Base-by-base conservation (phyloP, 805 yeast genomes). In the Cyberlindnera veronae region DNA sequence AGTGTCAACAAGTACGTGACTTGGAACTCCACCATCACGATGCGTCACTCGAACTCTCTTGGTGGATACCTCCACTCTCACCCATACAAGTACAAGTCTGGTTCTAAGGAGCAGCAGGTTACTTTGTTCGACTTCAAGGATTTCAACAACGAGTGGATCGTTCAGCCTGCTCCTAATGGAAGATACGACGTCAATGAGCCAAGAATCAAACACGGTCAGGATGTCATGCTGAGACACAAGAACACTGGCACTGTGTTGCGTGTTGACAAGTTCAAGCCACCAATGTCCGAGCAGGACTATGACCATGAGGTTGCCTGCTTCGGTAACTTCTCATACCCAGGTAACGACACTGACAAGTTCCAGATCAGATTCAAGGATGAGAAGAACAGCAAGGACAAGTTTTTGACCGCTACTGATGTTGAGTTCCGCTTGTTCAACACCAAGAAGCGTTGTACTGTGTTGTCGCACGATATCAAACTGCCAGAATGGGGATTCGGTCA, bases 221-320 rank as follows among this genome's bases (percentile, higher is more conserved):
- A 83, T 29, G 64, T 91, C 16, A 71, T 83, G 43, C 59, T 93
- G n/a, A 77, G 76, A 66, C 98, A 93, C 60, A 69, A 71, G 42
- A 45, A 53, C 2, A 84, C 97, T 1, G 76, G 81, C 13, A 77
- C 78, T 46, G 76, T 84, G 33, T 63, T 93, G 38, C 80, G 80
- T 48, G 84, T 88, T 17, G 84, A 85, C 45, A 48, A 60, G 2
- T 67, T 74, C 36, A 77, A 90, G 45, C 96, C 98, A 3, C 96
- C 96, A 9, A 76, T 89, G 20, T 76, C 91, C 9, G 95, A 87
- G 57, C 93, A 87, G 55, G 98, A 93, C 41, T 90, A 91, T 62
- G 82, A 89, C 56, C 76, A 74, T 48, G 95, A 89, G 61, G 95
- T 89, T 1, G 74, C 86, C 20, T 79, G 87, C 48, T 67, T 78